Base-by-base conservation (phyloP, 495 filamentous ascomycete genomes). In the Aspergillus mulundensis region DNA sequence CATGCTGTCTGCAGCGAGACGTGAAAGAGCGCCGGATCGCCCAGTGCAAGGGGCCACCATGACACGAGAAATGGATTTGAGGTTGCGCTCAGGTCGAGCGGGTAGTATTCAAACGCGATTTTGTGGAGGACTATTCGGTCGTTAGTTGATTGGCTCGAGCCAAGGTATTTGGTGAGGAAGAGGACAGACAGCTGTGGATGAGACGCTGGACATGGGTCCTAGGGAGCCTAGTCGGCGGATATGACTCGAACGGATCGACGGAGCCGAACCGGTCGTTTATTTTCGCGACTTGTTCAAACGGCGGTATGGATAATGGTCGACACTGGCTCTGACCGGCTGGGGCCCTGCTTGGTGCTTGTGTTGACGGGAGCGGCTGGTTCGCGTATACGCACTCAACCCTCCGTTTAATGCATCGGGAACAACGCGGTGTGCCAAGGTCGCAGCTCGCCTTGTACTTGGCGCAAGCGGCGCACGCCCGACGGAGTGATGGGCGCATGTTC, bases 91-190 rank as follows among this genome's bases (percentile, higher is more conserved):
- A 80, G 58, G 36, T 81, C 79, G 24, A 81, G 70, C 2, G 77
- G 79, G 55, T 81, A 81, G 52, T 79, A 81, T 50, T 79, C 70
- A 47, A 81, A 81, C 0, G 77, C 77, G 36, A 81, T 81, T 51
- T 77, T 80, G 50, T 74, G 66, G 28, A 79, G 63, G 44, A 81
- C 77, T 79, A 36, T 25, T 16, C 14, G 11, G 12, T 7, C 12
- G 11, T 11, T 14, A 24, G 25, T 8, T 28, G 3, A 3, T 28
- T 8, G 25, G 4, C 3, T 28, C 25, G 25, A n/a, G 20, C 19
- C 44, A 23, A 7, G 32, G 3, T 21, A 51, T 4, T 2, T 41
- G n/a, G n/a, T 7, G 50, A 14, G 8, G 15, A 15, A 30, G 49
- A 4, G 5, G 41, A 72, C 69, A 6, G 68, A 79, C 78, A 81